Conservation (phyloP, 1,284 basidiomycete genomes). For the Puccinia horiana region DNA sequence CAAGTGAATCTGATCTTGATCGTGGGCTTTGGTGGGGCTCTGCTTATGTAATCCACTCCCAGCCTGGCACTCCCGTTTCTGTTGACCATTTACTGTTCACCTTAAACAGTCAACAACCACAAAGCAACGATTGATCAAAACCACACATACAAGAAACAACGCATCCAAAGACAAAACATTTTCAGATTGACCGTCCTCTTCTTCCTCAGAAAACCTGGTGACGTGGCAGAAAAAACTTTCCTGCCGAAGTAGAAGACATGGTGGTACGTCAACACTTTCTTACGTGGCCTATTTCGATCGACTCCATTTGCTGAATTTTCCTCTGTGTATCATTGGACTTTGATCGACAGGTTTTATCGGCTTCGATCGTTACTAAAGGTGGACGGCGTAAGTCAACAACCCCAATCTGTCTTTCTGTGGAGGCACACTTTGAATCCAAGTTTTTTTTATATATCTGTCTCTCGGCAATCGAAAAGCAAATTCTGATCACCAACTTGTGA, state of each 20-base stretch:
- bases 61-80: no score
- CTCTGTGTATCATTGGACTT: neutral
- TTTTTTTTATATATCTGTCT: neutral
- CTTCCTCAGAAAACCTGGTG: no score
- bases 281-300: neutral
- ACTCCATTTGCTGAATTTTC: neutral
- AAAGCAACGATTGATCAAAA: no score
- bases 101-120: no score
- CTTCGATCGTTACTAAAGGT: slow-evolving; percentile 89
- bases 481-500: neutral
- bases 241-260: slow-evolving; percentile 6
- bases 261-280: slow-evolving; percentile 33
- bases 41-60: no score
- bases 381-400: slow-evolving; percentile 71
- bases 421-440: neutral
- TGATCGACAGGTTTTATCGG: slow-evolving; percentile 68
- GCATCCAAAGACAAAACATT: no score
- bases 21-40: no score
- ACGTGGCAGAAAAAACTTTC: no score
- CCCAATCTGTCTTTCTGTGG: neutral
- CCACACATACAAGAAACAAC: no score
- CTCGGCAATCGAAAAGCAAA: neutral
- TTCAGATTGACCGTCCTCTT: no score
- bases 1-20: no score
- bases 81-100: no score